These are phyloP conservation scores for Cyanidiococcus yangmingshanensis DNA, from an alignment of 23 red algal species.

Conservation along the genomic window DNA sequence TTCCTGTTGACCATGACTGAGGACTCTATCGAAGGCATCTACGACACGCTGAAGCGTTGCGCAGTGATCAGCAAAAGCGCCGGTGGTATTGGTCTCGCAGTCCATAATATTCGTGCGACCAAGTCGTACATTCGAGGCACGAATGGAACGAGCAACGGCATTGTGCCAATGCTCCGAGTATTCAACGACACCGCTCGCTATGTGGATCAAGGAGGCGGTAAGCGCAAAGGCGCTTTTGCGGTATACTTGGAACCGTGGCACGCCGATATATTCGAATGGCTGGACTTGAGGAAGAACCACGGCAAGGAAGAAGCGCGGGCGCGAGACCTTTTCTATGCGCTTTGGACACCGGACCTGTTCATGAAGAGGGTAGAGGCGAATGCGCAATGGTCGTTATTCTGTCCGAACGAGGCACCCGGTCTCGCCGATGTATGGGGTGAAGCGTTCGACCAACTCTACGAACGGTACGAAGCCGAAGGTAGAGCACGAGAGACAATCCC, in stretches of 20 bases:
- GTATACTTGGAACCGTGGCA: conserved; percentile 98
- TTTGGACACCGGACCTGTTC: conserved; percentile 95
- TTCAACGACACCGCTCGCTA: conserved; percentile 99
- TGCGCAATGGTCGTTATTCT: conserved; percentile 77
- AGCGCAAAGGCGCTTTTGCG: conserved; percentile 97
- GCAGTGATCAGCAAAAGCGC: conserved; percentile 91
- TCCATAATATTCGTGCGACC: conserved; percentile 79
- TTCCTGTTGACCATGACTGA: conserved; percentile 98
- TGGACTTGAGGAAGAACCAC: conserved; percentile 95
- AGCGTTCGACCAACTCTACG: conserved; percentile 71
- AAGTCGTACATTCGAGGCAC: conserved; percentile 93
- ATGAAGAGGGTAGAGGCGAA: conserved; percentile 82
- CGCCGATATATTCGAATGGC: conserved; percentile 94
- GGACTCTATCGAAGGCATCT: conserved; percentile 98
- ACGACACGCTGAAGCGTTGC: conserved; percentile 98
- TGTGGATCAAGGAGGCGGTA: conserved; percentile 97
- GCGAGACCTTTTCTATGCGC: conserved; percentile 91
- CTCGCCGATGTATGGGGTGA: conserved; percentile 79
- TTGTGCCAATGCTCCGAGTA: conserved; percentile 97
- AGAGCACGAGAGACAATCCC: conserved; percentile 43
- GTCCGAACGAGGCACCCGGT: conserved; percentile 94
- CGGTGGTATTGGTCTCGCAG: conserved; percentile 85
- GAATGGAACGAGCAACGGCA: conserved; percentile 92
- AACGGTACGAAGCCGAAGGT: conserved; percentile 70
- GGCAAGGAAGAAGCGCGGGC: conserved; percentile 96